A percentile compares a stretch with the other conserved stretches of the same genome.
phyloP scores from a whole-genome alignment of 306 rosid species.

The Inga laurina region DNA sequence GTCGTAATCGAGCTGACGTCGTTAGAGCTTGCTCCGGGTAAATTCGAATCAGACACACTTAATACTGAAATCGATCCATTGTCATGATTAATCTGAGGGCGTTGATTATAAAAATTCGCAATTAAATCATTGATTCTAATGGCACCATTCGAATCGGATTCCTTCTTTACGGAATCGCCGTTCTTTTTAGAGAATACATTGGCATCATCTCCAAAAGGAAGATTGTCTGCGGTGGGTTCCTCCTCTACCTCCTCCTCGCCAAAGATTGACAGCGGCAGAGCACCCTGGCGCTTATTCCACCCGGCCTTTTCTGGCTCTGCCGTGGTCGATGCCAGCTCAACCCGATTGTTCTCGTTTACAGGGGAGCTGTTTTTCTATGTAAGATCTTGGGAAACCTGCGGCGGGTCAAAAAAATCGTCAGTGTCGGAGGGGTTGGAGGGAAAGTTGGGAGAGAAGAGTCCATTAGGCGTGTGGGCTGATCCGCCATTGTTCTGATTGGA shows the following conservation, averaged over 20 bases:
- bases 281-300: slow-evolving; percentile 66
- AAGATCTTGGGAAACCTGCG: slow-evolving; percentile 24
- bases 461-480: slow-evolving; percentile 23
- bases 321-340: slow-evolving; percentile 17
- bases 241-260: slow-evolving; percentile 53
- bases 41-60: slow-evolving; percentile 19
- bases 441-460: slow-evolving; percentile 21
- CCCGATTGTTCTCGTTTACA: slow-evolving; percentile 29
- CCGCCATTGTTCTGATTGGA: slow-evolving; percentile 50
- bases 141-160: slow-evolving; percentile 43
- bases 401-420: slow-evolving; percentile 33
- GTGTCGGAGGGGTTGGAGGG: slow-evolving; percentile 6
- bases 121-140: slow-evolving; percentile 51
- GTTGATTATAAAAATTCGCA: slow-evolving; percentile 46
- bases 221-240: slow-evolving; percentile 35
- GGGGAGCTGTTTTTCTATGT: background rate
- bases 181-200: slow-evolving; percentile 33
- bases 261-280: slow-evolving; percentile 87
- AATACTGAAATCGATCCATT: slow-evolving; percentile 45
- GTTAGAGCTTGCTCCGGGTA: slow-evolving; percentile 19
- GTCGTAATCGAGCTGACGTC: background rate
- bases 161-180: slow-evolving; percentile 35
- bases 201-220: slow-evolving; percentile 24
- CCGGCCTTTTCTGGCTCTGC: slow-evolving; percentile 17
- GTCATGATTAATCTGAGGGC: slow-evolving; percentile 31